Evolutionary conservation across 2,329 filamentous ascomycete species (phyloP), one percentile per base, ranked within the genome.

Genomic region (Penicillium sp.): DNA sequence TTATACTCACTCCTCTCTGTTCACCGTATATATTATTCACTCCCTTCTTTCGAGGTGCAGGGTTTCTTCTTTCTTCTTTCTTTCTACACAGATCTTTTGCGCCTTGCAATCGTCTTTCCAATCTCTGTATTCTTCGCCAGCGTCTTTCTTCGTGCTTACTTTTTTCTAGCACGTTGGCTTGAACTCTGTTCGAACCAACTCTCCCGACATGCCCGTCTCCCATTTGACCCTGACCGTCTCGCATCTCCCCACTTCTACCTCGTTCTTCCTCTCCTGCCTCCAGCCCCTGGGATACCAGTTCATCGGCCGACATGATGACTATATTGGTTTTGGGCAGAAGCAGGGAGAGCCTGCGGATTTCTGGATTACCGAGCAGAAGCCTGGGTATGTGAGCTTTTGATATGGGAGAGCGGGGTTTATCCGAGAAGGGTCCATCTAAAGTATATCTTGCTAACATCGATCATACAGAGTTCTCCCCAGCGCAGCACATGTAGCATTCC

Each of bases 241-340:
- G 63, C 89, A 93, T 76, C 86, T 96, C 58, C 87, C 92, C 58
- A 87, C 89, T 38, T 91, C 92, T 3, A 88, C 90, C 54, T 95
- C 92, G 8, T 96, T 96, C 81, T 96, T 92, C 78, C 86, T 93
- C 24, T 86, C 90, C 65, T 84, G 92, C 66, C 84, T 92, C 8
- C 91, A 94, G 69, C 90, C 91, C 3, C 84, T 96, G 24, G 91
- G 91, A 40, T 88, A 96, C 64, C 85, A 85, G 63, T 96, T 88
- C 74, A 84, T 92, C 65, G 86, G 85, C 59, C 81, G 85, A 61
- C 82, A 85, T 73, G 85, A 86, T 56, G 82, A 86, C 65, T 86
- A 86, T 58, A 84, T 89, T 66, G 87, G 85, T 5, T 84, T 89
- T 67, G 87, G 87, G 26, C 82, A 86, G 59, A 78, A 83, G 59